Percentiles rank a stretch among this genome's conserved stretches.
Conservation (phyloP, 306 rosid genomes). For the Luffa acutangula region DNA sequence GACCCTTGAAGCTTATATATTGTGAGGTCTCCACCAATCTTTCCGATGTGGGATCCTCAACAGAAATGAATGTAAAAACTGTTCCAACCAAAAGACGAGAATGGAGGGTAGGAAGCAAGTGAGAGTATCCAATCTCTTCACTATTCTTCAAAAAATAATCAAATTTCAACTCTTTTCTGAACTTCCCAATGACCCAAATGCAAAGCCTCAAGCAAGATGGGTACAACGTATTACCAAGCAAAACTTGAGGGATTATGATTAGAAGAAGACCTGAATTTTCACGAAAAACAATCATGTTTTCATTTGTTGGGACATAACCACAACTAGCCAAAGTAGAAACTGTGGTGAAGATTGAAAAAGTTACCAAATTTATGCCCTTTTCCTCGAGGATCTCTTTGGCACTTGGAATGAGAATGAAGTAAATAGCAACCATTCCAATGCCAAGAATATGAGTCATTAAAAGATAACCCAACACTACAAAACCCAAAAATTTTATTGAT, state of each 20-base stretch:
- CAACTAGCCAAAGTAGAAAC: conserved; percentile 60
- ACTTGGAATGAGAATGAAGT: conserved; percentile 20
- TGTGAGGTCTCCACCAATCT: too few species aligned
- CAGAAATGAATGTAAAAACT: conserved; percentile 38
- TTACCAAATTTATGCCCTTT: conserved; percentile 21
- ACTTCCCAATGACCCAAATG: conserved; percentile 27
- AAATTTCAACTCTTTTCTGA: conserved; percentile 20
- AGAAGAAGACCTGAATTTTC: conserved; percentile 38
- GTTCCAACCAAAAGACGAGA: conserved; percentile 25
- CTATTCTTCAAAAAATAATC: conserved; percentile 20
- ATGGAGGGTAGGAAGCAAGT: conserved; percentile 25
- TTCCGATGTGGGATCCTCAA: too few species aligned
- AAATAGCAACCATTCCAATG: conserved; percentile 16
- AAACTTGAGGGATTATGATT: conserved; percentile 33
- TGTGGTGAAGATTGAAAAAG: conserved; percentile 34
- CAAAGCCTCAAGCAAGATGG: conserved; percentile 35
- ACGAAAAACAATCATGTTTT: conserved; percentile 47
- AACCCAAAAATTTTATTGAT: conserved; percentile 26
- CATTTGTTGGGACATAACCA: conserved; percentile 69
- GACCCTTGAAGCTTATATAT: too few species aligned
- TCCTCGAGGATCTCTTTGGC: conserved; percentile 17
- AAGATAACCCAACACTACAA: conserved; percentile 30
- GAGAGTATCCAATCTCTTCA: conserved; percentile 25
- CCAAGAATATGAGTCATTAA: conserved; percentile 23
- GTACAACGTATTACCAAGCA: conserved; percentile 51